Percentiles rank a stretch among this genome's conserved stretches.
phyloP scores from a whole-genome alignment of 2,329 filamentous ascomycete species.

The Venturia asperata region DNA sequence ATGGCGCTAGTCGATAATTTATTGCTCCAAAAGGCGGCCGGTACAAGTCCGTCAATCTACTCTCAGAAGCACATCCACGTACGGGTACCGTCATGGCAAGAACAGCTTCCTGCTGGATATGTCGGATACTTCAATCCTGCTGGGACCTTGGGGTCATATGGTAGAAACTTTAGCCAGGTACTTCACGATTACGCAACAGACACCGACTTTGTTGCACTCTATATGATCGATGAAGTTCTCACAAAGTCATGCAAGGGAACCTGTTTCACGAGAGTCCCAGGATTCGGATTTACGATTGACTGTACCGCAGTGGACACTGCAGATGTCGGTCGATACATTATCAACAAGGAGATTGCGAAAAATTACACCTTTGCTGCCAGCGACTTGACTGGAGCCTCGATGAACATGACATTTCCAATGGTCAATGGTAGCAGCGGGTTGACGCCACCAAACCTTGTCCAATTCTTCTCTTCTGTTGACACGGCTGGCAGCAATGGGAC shows the following conservation, averaged over 20 bases:
- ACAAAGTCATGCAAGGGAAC: neutral
- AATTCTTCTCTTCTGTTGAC: too few species aligned
- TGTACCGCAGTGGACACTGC: neutral
- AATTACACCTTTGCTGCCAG: neutral
- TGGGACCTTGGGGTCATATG: neutral
- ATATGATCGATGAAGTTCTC: neutral
- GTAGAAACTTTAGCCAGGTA: neutral
- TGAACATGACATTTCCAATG: neutral
- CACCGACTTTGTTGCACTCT: neutral
- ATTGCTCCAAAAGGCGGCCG: constrained; percentile 24
- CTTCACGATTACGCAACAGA: neutral
- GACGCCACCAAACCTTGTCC: neutral
- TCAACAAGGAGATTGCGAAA: neutral
- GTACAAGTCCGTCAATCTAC: constrained; percentile 20
- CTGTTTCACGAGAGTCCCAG: neutral
- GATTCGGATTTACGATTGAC: neutral
- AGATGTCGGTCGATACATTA: neutral
- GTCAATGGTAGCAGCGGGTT: neutral
- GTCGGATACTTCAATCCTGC: neutral
- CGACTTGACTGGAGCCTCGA: neutral
- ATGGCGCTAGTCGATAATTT: constrained; percentile 26
- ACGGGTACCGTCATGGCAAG: neutral
- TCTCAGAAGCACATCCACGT: neutral
- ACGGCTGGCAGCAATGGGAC: too few species aligned
- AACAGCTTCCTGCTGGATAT: neutral